A percentile compares a stretch with the other conserved stretches of the same genome.
phyloP scores from a whole-genome alignment of 2,329 filamentous ascomycete species.

The Aureobasidium zeae region DNA sequence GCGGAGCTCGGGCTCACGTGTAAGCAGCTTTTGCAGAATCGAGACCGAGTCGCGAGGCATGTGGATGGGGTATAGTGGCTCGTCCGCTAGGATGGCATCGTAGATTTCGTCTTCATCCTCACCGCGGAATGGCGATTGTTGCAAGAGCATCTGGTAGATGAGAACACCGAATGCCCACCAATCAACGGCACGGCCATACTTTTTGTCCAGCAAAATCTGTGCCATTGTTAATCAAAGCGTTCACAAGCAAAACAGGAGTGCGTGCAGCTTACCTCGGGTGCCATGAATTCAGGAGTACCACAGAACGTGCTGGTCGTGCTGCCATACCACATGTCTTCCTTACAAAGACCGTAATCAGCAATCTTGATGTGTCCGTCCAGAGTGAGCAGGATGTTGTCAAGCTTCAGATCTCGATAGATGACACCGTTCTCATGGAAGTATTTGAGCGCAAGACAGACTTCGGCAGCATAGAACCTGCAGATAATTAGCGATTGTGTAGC shows the following conservation, averaged over 20 bases:
- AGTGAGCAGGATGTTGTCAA: slow-evolving; percentile 85
- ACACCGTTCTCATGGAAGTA: slow-evolving; percentile 99
- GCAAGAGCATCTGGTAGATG: slow-evolving; percentile 98
- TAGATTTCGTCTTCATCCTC: slow-evolving; percentile 99
- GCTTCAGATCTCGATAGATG: slow-evolving; percentile 78
- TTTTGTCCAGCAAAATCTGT: slow-evolving; percentile 93
- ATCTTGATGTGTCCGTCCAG: slow-evolving; percentile 98
- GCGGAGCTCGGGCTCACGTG: slow-evolving; percentile 84
- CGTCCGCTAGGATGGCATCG: slow-evolving; percentile 93
- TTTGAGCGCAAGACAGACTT: slow-evolving; percentile 93
- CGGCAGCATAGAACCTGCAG: slow-evolving; percentile 82
- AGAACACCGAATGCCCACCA: slow-evolving; percentile 99
- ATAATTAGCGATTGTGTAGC: slow-evolving; percentile 21
- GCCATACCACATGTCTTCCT: slow-evolving; percentile 99
- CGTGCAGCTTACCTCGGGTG: slow-evolving; percentile 77
- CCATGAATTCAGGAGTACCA: slow-evolving; percentile 99
- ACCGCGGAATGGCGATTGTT: slow-evolving; percentile 96
- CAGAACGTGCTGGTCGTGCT: slow-evolving; percentile 97
- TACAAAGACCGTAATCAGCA: slow-evolving; percentile 96
- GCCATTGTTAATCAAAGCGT: slow-evolving; percentile 20
- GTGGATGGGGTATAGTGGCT: slow-evolving; percentile 94
- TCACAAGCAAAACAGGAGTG: not conserved
- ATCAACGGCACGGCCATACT: slow-evolving; percentile 92
- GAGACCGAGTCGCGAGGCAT: slow-evolving; percentile 98
- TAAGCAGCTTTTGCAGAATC: slow-evolving; percentile 93